Base-by-base conservation (phyloP, 2,329 filamentous ascomycete genomes). In the Trichoderma sp. region DNA sequence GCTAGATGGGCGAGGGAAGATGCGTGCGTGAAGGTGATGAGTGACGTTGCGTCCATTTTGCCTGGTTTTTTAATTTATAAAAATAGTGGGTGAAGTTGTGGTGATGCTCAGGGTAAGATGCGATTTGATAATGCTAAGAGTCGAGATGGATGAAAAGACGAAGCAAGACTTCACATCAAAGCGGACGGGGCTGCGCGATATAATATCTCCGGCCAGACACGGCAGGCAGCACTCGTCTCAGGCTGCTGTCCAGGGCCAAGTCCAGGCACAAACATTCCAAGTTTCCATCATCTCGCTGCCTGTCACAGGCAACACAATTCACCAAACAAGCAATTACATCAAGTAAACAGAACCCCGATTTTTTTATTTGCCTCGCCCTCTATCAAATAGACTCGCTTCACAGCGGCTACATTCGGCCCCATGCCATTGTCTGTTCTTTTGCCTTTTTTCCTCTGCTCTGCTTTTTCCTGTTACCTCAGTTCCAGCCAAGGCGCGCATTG, bases 1-100 rank as follows among this genome's bases (percentile, higher is more conserved):
- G 69, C 59, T 8, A 67, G 35, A n/a, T 56, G 22, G 19, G 52
- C 9, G n/a, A 74, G 69, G 60, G 67, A 56, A 5, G 58, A 45
- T 27, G 69, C 57, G 29, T 65, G 48, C 13, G 70, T 70, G 69
- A 57, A 72, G 13, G 25, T 58, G 34, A 27, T 45, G 27, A 15
- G 32, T 5, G 19, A 58, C 29, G 32, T 22, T 6, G 52, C 2
- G 3, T 42, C 2, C 15, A 48, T 34, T 13, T n/a, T 42, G 10
- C n/a, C 2, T 50, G 13, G 17, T 29, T 48, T 50, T 42, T 15
- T 29, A 5, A 17, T 25, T 27, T 17, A 9, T 10, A 25, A 8
- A 10, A 12, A n/a, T n/a, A 19, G 5, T 34, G 32, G 6, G 19
- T 27, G 22, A 22, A 27, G 19, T 7, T 25, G 34, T 42, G 29